Percentiles rank a stretch among this genome's conserved stretches.
These are phyloP conservation scores for Auriscalpium microsporum DNA, from an alignment of 768 basidiomycete species.

Conservation along the genomic window DNA sequence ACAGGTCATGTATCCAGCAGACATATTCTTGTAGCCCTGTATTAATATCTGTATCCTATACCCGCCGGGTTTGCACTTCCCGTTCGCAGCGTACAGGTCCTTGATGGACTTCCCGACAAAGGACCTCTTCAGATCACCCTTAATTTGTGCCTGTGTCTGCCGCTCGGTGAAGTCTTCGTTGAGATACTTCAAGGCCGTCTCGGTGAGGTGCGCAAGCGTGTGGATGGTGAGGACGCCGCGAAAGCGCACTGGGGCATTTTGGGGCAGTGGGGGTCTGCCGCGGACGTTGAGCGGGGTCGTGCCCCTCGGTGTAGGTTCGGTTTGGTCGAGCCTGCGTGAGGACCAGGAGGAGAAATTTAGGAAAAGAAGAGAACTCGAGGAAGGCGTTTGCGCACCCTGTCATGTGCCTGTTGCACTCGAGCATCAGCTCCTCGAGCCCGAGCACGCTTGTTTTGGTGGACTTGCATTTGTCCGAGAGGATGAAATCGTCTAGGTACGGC, in stretches of 20 bases:
- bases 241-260: constrained; percentile 31
- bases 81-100: constrained; percentile 12
- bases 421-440: constrained; percentile 1
- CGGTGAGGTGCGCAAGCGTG: constrained; percentile 41
- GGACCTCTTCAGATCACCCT: constrained; percentile 23
- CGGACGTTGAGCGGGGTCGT: constrained; percentile 6
- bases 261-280: not conserved
- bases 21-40: constrained; percentile 31
- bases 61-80: constrained; percentile 10
- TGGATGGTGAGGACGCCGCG: constrained; percentile 43
- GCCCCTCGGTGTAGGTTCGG: not conserved
- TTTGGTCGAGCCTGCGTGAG: not conserved
- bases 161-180: constrained; percentile 37
- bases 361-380: constrained; percentile 6
- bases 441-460: constrained; percentile 2
- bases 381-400: constrained; percentile 4
- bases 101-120: not conserved
- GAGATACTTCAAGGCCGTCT: constrained; percentile 32
- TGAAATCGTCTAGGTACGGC: constrained; percentile 24
- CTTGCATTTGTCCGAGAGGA: constrained; percentile 18
- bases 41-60: constrained; percentile 32
- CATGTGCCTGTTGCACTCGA: constrained; percentile 1
- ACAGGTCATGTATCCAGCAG: constrained; percentile 35
- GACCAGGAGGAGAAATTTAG: constrained; percentile 16
- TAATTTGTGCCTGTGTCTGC: constrained; percentile 29